Evolutionary conservation across 2,329 filamentous ascomycete genomes (phyloP).

Genomic region (Microdochium nivale): DNA sequence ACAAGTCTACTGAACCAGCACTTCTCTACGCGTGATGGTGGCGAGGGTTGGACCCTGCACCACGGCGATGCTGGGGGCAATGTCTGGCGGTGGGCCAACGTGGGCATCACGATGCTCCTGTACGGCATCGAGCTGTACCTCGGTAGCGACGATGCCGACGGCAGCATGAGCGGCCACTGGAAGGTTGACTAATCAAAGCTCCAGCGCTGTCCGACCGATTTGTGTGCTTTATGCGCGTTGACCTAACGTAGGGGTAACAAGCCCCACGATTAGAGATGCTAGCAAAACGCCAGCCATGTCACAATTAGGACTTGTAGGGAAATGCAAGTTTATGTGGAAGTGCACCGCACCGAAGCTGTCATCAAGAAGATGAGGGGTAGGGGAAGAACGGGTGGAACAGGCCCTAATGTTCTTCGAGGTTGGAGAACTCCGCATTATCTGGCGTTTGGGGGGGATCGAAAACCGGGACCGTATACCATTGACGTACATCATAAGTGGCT

Average conservation of each 20-base stretch:
- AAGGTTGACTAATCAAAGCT: conserved; percentile 70
- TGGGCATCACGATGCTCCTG: conserved; percentile 78
- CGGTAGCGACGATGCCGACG: conserved; percentile 72
- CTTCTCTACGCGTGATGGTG: conserved; percentile 69
- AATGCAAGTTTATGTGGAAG: too few relatives aligned
- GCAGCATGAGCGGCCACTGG: conserved; percentile 71
- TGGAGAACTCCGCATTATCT: conserved; percentile 14
- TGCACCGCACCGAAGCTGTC: not conserved
- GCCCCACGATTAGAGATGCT: too few relatives aligned
- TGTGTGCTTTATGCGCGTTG: too few relatives aligned
- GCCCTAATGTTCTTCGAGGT: not conserved
- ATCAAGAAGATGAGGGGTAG: conserved; percentile 10
- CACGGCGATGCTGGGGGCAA: conserved; percentile 78
- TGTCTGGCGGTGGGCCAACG: conserved; percentile 88
- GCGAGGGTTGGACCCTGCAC: conserved; percentile 74
- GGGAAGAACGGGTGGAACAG: conserved; percentile 8
- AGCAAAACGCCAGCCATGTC: too few relatives aligned
- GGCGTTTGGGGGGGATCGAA: conserved; percentile 19
- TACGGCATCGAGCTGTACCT: conserved; percentile 89
- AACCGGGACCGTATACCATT: conserved; percentile 22
- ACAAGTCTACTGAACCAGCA: conserved; percentile 93
- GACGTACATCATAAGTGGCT: conserved; percentile 3
- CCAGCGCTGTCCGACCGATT: not conserved
- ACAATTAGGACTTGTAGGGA: too few relatives aligned
- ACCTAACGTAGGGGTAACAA: too few relatives aligned